Conservation (phyloP, 2,329 filamentous ascomycete genomes). For the Tympanopsis confertula region DNA sequence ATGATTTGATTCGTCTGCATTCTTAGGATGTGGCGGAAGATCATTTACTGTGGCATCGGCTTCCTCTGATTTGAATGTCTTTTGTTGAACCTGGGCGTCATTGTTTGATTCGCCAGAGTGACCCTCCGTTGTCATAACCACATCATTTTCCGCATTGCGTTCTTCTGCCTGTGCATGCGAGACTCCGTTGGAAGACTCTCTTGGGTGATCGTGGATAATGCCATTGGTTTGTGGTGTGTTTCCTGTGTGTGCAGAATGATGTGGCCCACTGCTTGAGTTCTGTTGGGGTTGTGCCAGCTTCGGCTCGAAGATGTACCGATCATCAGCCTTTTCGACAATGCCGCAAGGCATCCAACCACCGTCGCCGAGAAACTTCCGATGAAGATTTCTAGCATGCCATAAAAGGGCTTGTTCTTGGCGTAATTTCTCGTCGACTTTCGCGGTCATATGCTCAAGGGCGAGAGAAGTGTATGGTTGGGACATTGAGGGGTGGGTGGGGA, state of each 20-base stretch:
- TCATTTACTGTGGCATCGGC: neutral
- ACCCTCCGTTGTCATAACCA: conserved; percentile 16
- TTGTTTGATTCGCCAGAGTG: conserved; percentile 4
- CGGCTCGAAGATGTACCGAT: conserved; percentile 31
- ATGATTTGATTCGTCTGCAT: neutral
- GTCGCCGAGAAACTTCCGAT: conserved; percentile 47
- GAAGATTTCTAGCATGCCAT: conserved; percentile 43
- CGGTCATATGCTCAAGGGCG: conserved; percentile 43
- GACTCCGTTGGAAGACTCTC: neutral
- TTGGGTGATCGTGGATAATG: too few species aligned
- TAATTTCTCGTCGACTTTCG: conserved; percentile 41
- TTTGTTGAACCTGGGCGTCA: neutral
- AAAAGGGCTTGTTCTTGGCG: conserved; percentile 42
- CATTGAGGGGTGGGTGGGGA: conserved; percentile 45
- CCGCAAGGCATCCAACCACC: conserved; percentile 45
- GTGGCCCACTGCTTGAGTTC: neutral
- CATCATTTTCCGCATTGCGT: conserved; percentile 10
- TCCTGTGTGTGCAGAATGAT: too few species aligned
- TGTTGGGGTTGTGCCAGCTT: conserved; percentile 6
- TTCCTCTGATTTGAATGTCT: neutral
- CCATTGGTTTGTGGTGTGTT: too few species aligned
- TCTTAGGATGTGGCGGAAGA: neutral
- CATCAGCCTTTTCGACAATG: conserved; percentile 34
- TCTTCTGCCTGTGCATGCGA: conserved; percentile 2
- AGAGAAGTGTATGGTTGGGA: conserved; percentile 45